These are phyloP conservation scores for Coprinellus micaceus DNA, from an alignment of 768 basidiomycete species.

Conservation along the genomic window DNA sequence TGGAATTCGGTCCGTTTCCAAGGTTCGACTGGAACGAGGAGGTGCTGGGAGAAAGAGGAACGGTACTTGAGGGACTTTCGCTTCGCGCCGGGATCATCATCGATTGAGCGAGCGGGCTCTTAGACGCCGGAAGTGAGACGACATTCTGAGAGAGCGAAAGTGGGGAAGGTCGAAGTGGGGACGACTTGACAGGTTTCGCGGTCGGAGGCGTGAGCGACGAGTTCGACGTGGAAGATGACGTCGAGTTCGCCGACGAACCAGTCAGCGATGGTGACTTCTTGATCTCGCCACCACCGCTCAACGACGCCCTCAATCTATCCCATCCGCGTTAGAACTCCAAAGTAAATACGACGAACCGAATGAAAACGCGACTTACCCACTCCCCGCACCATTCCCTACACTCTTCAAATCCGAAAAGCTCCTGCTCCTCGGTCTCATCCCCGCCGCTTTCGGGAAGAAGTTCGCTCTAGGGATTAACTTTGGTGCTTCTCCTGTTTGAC, in stretches of 20 bases:
- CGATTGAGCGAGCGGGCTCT: slow-evolving; percentile 6
- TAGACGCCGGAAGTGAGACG: slow-evolving; percentile 18
- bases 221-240: slow-evolving; percentile 15
- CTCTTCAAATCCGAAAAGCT: slow-evolving; percentile 57
- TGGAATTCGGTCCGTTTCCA: background rate
- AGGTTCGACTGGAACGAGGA: background rate
- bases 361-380: background rate
- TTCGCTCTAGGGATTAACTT: slow-evolving; percentile 52
- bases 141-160: slow-evolving; percentile 34
- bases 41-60: slow-evolving; percentile 12
- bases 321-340: background rate
- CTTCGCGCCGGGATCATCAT: slow-evolving; percentile 3
- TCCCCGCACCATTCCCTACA: slow-evolving; percentile 13
- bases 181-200: slow-evolving; percentile 20
- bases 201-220: slow-evolving; percentile 16
- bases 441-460: slow-evolving; percentile 56
- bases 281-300: slow-evolving; percentile 14
- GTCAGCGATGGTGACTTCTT: slow-evolving; percentile 19
- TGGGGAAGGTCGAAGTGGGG: slow-evolving; percentile 36
- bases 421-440: slow-evolving; percentile 60
- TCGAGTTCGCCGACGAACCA: background rate
- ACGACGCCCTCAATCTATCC: slow-evolving; percentile 2
- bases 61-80: slow-evolving; percentile 36
- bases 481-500: slow-evolving; percentile 10
- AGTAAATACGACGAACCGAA: background rate